Evolutionary conservation across 1,139 yeast genomes (phyloP).

Genomic region (Oligophagozyma castellii): DNA sequence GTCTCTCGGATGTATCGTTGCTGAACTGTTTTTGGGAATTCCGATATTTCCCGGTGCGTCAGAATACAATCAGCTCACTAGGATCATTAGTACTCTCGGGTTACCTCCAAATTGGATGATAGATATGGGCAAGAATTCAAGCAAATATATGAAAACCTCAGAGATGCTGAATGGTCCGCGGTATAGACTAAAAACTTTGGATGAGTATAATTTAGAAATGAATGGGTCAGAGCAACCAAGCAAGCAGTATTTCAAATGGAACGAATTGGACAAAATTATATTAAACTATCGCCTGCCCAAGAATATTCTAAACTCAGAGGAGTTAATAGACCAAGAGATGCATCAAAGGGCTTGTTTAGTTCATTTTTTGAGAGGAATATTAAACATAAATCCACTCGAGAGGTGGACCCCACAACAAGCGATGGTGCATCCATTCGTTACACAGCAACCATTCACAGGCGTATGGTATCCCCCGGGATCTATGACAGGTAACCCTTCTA

Average conservation of each 20-base stretch:
- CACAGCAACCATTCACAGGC: constrained; percentile 33
- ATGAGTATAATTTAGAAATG: constrained; percentile 46
- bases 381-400: constrained; percentile 81
- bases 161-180: constrained; percentile 24
- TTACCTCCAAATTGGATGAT: constrained; percentile 92
- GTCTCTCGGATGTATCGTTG: constrained; percentile 95
- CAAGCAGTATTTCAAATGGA: constrained; percentile 71
- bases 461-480: constrained; percentile 36
- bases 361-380: constrained; percentile 65
- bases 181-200: constrained; percentile 40
- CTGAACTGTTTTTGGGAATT: constrained; percentile 81
- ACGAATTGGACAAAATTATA: constrained; percentile 59
- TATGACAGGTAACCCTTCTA: no score
- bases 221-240: constrained; percentile 59
- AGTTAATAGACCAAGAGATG: constrained; percentile 55
- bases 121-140: constrained; percentile 81
- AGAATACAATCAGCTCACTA: constrained; percentile 77
- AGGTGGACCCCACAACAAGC: constrained; percentile 98
- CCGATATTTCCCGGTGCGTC: constrained; percentile 94
- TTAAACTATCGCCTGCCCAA: constrained; percentile 64
- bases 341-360: constrained; percentile 56
- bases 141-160: constrained; percentile 48
- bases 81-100: constrained; percentile 75
- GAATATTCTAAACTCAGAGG: constrained; percentile 50
- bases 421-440: constrained; percentile 77